phyloP scores from a whole-genome alignment of 306 rosid genomes.

The Vigna mungo region DNA sequence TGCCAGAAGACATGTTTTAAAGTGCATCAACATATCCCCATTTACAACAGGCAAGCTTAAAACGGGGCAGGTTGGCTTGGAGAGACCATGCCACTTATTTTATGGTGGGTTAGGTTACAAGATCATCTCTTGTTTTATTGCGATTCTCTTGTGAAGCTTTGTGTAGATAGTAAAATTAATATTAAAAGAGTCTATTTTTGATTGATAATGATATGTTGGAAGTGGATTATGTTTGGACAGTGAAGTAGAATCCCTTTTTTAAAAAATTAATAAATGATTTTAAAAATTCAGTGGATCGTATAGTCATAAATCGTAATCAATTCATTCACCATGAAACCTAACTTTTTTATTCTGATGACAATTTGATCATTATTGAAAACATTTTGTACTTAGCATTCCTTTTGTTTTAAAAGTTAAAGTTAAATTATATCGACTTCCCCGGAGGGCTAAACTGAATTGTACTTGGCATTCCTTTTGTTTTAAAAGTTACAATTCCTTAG shows the following conservation, averaged over 20 bases:
- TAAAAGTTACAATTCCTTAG: too few species aligned
- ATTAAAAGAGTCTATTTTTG: neutral
- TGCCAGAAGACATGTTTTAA: slow-evolving; percentile 45
- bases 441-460: too few species aligned
- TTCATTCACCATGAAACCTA: too few species aligned
- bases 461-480: too few species aligned
- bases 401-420: too few species aligned
- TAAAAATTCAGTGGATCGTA: neutral
- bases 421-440: too few species aligned
- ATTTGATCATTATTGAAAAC: too few species aligned
- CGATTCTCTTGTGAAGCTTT: too few species aligned
- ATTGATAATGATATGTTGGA: neutral
- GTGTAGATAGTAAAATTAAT: too few species aligned
- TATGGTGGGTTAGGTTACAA: neutral
- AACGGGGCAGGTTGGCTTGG: neutral
- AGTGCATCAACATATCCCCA: neutral
- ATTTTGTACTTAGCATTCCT: too few species aligned
- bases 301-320: neutral
- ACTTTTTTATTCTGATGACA: too few species aligned
- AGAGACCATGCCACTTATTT: neutral
- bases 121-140: neutral
- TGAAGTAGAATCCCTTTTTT: neutral
- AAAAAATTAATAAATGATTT: neutral
- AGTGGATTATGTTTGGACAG: neutral
- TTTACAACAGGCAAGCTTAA: neutral